These are phyloP conservation scores for Lasiodiplodia sp. DNA, from an alignment of 2,329 filamentous ascomycete species.

Conservation along the genomic window DNA sequence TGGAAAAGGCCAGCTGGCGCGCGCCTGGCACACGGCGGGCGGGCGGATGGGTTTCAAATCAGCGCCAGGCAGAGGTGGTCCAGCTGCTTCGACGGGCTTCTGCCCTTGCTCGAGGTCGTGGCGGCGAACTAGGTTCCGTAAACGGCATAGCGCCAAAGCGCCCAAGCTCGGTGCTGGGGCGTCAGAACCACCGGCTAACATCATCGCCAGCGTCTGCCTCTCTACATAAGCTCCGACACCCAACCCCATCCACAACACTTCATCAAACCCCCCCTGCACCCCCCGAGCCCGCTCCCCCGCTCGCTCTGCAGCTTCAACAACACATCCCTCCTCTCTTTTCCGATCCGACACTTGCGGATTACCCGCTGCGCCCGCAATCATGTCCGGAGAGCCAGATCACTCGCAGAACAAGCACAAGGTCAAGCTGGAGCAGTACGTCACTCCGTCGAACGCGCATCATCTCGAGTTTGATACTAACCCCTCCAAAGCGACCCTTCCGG, in stretches of 20 bases:
- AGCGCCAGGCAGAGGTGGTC: constrained; percentile 5
- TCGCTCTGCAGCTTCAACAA: constrained; percentile 19
- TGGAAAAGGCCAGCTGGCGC: constrained; percentile 20
- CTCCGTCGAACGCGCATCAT: constrained; percentile 31
- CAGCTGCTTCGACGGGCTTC: constrained; percentile 23
- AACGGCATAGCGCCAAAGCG: constrained; percentile 22
- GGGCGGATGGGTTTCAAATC: constrained; percentile 19
- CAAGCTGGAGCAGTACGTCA: constrained; percentile 55
- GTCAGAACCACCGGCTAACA: constrained; percentile 28
- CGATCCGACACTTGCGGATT: constrained; percentile 6
- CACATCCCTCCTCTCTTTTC: constrained; percentile 9
- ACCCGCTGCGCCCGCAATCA: constrained; percentile 38
- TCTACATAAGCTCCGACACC: constrained; percentile 25
- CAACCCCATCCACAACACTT: constrained; percentile 12
- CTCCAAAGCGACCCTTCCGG: constrained; percentile 81
- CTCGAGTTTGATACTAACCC: constrained; percentile 49
- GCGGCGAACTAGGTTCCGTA: constrained; percentile 14
- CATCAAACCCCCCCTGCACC: constrained; percentile 22
- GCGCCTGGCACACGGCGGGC: constrained; percentile 1
- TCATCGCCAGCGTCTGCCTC: constrained; percentile 30
- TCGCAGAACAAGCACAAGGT: constrained; percentile 53
- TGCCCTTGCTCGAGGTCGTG: constrained; percentile 13
- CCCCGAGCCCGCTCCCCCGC: constrained; percentile 13
- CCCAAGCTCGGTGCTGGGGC: constrained; percentile 25
- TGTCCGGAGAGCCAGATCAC: constrained; percentile 61